phyloP scores from a whole-genome alignment of 192 early-diverging fungal species.

The Chytriomyces confervae region DNA sequence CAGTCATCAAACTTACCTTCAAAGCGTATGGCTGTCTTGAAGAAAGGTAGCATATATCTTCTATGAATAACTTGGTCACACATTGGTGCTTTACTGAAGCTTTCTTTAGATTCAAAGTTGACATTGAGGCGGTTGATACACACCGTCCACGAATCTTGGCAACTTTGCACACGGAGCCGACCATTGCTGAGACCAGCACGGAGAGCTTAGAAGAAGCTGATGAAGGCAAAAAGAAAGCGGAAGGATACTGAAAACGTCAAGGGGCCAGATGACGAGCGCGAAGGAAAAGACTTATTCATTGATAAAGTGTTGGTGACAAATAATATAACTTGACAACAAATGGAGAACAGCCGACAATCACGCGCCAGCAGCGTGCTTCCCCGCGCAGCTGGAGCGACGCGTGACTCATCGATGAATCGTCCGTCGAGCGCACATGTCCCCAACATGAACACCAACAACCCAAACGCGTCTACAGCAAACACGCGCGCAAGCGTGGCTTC shows the following conservation, averaged over 20 bases:
- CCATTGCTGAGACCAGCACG: not conserved
- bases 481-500: too few relatives aligned
- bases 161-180: not conserved
- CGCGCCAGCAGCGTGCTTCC: too few relatives aligned
- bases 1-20: conserved; percentile 95
- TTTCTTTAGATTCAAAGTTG: conserved; percentile 71
- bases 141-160: conserved; percentile 61
- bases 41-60: conserved; percentile 70
- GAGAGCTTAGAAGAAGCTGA: not conserved
- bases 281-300: not conserved
- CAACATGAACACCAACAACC: too few relatives aligned
- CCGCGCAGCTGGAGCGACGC: not conserved
- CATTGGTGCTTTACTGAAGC: not conserved
- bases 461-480: too few relatives aligned
- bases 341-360: not conserved
- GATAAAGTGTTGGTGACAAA: not conserved
- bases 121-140: conserved; percentile 98
- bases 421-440: not conserved
- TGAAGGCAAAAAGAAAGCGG: not conserved
- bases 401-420: not conserved
- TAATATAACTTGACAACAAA: not conserved
- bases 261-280: not conserved
- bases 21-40: conserved; percentile 96
- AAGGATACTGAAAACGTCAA: not conserved
- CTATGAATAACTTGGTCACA: not conserved